Conservation (phyloP, 2,329 filamentous ascomycete genomes). For the Didymella pomorum region DNA sequence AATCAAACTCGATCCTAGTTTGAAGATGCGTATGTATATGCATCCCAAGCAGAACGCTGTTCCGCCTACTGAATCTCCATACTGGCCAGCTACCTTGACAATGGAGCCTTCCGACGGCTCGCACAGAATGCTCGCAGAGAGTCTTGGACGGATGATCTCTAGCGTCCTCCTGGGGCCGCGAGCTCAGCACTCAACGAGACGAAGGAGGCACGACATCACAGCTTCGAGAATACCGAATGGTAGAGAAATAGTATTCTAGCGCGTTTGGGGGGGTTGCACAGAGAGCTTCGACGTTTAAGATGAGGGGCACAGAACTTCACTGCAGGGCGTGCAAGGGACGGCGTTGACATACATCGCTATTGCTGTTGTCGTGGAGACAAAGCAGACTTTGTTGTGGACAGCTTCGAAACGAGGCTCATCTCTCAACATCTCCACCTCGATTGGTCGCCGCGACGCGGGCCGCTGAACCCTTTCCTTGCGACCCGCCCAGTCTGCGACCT, state of each 20-base stretch:
- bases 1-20: background rate
- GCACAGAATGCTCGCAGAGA: background rate
- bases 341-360: background rate
- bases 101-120: background rate
- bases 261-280: constrained; percentile 5
- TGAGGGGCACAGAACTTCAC: constrained; percentile 6
- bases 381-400: background rate
- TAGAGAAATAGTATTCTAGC: constrained; percentile 11
- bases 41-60: background rate
- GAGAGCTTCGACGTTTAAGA: constrained; percentile 18
- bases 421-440: constrained; percentile 18
- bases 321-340: constrained; percentile 15
- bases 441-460: constrained; percentile 14
- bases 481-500: constrained; percentile 9
- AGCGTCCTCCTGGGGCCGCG: constrained; percentile 1
- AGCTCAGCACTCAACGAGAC: constrained; percentile 1
- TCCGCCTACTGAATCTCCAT: background rate
- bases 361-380: constrained; percentile 3
- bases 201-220: background rate
- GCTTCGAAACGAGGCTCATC: constrained; percentile 14
- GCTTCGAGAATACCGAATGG: constrained; percentile 13
- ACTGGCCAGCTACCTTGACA: background rate
- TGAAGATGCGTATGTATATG: background rate
- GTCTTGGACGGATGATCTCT: background rate
- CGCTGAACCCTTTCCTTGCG: constrained; percentile 11